Evolutionary conservation across 176 grass and related monocot species (phyloP).

Genomic region (Carex littledalei): DNA sequence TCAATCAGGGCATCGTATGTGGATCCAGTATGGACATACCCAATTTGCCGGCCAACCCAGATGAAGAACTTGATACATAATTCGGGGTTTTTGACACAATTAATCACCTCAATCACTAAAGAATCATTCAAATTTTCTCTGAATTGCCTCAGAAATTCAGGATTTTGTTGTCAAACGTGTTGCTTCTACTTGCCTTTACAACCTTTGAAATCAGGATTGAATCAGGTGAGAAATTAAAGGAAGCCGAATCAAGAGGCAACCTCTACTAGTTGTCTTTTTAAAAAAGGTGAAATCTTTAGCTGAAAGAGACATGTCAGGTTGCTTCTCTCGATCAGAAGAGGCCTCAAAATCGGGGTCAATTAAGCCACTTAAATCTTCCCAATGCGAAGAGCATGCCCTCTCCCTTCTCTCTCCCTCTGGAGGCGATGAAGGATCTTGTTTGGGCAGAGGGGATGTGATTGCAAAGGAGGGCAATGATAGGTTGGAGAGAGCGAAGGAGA

Average conservation of each 20-base stretch:
- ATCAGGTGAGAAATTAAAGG: slow-evolving; percentile 36
- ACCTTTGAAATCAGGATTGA: slow-evolving; percentile 70
- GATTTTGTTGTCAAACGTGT: slow-evolving; percentile 37
- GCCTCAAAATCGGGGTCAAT: slow-evolving; percentile 24
- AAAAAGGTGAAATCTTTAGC: slow-evolving; percentile 65
- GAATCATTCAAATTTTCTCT: slow-evolving; percentile 49
- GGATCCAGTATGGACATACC: slow-evolving; percentile 54
- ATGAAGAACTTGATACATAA: slow-evolving; percentile 79
- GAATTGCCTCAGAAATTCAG: slow-evolving; percentile 53
- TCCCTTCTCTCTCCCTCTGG: too few relatives aligned
- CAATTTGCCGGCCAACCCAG: slow-evolving; percentile 86
- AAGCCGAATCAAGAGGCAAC: neutral
- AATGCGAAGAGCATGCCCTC: slow-evolving; percentile 3
- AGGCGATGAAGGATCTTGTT: too few relatives aligned
- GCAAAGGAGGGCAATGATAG: too few relatives aligned
- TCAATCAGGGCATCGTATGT: slow-evolving; percentile 60
- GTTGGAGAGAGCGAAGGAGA: too few relatives aligned
- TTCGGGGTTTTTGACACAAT: slow-evolving; percentile 43
- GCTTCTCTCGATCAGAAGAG: slow-evolving; percentile 20
- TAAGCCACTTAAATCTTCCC: slow-evolving; percentile 31
- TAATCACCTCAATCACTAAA: slow-evolving; percentile 57
- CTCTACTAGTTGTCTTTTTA: slow-evolving; percentile 17
- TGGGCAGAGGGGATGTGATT: too few relatives aligned
- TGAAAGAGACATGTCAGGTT: slow-evolving; percentile 36
- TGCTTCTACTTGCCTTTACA: slow-evolving; percentile 38